Conservation (phyloP, 169 alveolate species). For the Plasmodium gonderi region DNA sequence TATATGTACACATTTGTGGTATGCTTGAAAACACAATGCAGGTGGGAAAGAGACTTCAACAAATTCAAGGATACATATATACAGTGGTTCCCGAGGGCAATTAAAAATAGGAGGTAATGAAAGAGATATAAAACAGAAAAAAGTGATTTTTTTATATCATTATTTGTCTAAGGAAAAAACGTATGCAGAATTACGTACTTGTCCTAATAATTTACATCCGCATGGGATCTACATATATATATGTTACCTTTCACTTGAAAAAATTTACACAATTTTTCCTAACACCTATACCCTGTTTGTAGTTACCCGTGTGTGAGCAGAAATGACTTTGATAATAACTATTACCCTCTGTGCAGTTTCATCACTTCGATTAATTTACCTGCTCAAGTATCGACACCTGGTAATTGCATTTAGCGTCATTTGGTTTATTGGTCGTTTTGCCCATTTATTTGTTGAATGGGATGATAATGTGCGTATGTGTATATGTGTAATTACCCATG, state of each 20-base stretch:
- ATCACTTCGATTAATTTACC: constrained; percentile 69
- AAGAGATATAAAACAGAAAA: not conserved
- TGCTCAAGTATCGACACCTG: constrained; percentile 75
- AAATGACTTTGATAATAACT: constrained; percentile 66
- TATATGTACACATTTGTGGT: not conserved
- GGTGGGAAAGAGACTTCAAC: constrained; percentile 86
- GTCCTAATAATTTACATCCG: too few relatives aligned
- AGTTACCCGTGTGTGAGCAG: constrained; percentile 74
- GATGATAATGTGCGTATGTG: too few relatives aligned
- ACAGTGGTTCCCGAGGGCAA: constrained; percentile 86
- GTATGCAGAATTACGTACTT: too few relatives aligned
- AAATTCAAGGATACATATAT: constrained; percentile 84
- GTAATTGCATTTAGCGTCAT: too few relatives aligned
- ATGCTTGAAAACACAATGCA: too few relatives aligned
- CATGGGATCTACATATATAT: too few relatives aligned
- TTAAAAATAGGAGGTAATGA: constrained; percentile 69
- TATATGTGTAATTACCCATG: too few relatives aligned
- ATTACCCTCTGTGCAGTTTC: constrained; percentile 69
- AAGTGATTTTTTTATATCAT: not conserved
- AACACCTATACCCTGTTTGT: not conserved
- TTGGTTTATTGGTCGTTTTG: too few relatives aligned
- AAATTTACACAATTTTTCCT: not conserved
- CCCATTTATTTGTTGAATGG: too few relatives aligned
- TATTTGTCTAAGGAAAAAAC: not conserved
- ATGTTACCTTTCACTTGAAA: too few relatives aligned